Evolutionary conservation across 805 yeast species (phyloP).

Genomic region (Blastobotrys parvus): DNA sequence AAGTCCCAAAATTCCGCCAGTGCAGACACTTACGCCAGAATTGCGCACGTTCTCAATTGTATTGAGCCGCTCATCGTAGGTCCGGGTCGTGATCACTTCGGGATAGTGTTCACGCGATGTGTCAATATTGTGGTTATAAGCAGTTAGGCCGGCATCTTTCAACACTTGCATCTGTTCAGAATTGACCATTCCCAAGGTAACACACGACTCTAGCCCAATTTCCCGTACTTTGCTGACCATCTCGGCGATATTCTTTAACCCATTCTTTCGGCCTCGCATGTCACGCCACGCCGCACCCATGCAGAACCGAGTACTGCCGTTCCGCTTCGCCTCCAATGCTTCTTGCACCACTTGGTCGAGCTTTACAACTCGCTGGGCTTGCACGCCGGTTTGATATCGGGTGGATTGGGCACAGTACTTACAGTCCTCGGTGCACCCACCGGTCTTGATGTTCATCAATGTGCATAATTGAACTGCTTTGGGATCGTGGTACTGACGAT

Average conservation of each 20-base stretch:
- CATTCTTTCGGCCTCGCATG: conserved; percentile 68
- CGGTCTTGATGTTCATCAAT: conserved; percentile 63
- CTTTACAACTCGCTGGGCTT: conserved; percentile 55
- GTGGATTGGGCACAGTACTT: conserved; percentile 73
- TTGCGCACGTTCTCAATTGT: conserved; percentile 58
- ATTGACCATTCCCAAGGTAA: conserved; percentile 70
- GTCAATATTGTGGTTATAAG: conserved; percentile 75
- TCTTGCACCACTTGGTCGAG: conserved; percentile 55
- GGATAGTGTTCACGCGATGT: conserved; percentile 73
- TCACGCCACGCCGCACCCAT: conserved; percentile 89
- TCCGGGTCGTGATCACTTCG: conserved; percentile 59
- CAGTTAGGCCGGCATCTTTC: conserved; percentile 66
- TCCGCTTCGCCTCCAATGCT: conserved; percentile 56
- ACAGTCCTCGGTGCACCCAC: conserved; percentile 79
- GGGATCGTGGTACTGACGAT: conserved; percentile 60
- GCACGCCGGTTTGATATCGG: conserved; percentile 59
- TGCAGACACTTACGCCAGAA: conserved; percentile 61
- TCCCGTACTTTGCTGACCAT: conserved; percentile 61
- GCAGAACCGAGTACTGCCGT: conserved; percentile 73
- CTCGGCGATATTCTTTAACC: conserved; percentile 49
- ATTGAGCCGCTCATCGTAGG: conserved; percentile 60
- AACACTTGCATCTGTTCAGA: conserved; percentile 52
- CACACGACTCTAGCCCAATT: conserved; percentile 68
- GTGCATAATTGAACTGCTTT: conserved; percentile 68
- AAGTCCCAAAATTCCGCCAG: conserved; percentile 73